Evolutionary conservation across 2,329 filamentous ascomycete genomes (phyloP).

Genomic region (Byssoonygena ceratinophila): DNA sequence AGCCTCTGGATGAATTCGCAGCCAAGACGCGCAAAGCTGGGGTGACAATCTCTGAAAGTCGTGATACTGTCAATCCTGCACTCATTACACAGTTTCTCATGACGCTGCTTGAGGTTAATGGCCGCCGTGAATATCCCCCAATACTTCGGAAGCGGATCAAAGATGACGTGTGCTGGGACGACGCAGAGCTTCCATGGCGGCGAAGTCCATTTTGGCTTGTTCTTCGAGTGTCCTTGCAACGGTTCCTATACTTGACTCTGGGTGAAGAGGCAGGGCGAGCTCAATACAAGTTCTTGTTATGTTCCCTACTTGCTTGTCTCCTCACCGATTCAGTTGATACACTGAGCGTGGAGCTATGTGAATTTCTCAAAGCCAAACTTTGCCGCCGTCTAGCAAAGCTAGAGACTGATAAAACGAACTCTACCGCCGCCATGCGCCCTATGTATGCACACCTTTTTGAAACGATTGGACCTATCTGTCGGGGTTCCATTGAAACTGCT

Average conservation of each 20-base stretch:
- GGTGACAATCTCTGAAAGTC: slow-evolving; percentile 30
- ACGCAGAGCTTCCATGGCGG: slow-evolving; percentile 37
- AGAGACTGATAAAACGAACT: slow-evolving; percentile 1
- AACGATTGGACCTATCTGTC: background rate
- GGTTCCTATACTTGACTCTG: slow-evolving; percentile 36
- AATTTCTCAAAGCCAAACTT: slow-evolving; percentile 36
- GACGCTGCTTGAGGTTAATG: slow-evolving; percentile 31
- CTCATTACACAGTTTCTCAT: slow-evolving; percentile 46
- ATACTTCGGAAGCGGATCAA: slow-evolving; percentile 25
- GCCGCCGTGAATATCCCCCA: slow-evolving; percentile 18
- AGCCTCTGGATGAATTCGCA: slow-evolving; percentile 28
- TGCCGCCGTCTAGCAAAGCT: slow-evolving; percentile 35
- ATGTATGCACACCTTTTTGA: background rate
- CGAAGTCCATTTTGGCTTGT: slow-evolving; percentile 48
- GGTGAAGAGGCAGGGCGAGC: slow-evolving; percentile 29
- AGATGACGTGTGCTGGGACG: slow-evolving; percentile 44
- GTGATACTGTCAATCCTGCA: slow-evolving; percentile 42
- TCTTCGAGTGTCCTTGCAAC: slow-evolving; percentile 43
- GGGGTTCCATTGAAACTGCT: background rate
- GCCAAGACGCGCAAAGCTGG: slow-evolving; percentile 33
- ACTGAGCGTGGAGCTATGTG: slow-evolving; percentile 24
- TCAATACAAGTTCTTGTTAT: slow-evolving; percentile 44
- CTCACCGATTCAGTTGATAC: slow-evolving; percentile 21
- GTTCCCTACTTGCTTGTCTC: slow-evolving; percentile 36
- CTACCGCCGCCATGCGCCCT: background rate